Conservation (phyloP, 1,284 basidiomycete genomes). For the Moniliella sp. region DNA sequence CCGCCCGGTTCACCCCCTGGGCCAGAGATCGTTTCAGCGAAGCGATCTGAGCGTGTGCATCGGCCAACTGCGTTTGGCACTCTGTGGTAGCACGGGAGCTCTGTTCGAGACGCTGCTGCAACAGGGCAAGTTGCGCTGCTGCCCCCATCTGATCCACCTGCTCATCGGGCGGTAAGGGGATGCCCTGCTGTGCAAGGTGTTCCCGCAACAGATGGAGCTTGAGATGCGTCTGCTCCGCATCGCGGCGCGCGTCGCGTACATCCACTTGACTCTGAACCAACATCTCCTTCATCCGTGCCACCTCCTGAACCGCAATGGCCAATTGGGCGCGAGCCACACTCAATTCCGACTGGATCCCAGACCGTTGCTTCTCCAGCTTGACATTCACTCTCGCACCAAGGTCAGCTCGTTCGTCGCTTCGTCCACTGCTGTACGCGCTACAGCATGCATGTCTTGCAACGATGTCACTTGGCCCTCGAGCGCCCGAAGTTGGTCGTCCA, state of each 20-base stretch:
- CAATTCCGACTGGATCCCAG: constrained; percentile 54
- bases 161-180: background rate
- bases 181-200: constrained; percentile 1
- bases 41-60: no score
- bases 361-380: constrained; percentile 51
- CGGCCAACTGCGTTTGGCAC: no score
- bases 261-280: constrained; percentile 41
- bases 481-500: constrained; percentile 20
- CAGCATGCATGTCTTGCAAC: constrained; percentile 22
- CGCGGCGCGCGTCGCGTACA: constrained; percentile 47
- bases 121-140: no score
- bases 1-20: no score
- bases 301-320: constrained; percentile 49
- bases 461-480: constrained; percentile 23
- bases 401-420: constrained; percentile 38
- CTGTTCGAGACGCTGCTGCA: no score
- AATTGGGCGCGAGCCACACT: constrained; percentile 57
- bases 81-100: no score
- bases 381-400: constrained; percentile 47
- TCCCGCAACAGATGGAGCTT: constrained; percentile 61
- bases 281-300: constrained; percentile 43
- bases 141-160: no score
- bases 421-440: constrained; percentile 32
- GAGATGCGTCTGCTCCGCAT: constrained; percentile 51
- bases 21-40: no score